These are phyloP conservation scores for Aspergillus brunneoviolaceus DNA, from an alignment of 2,329 filamentous ascomycete species.

Conservation along the genomic window DNA sequence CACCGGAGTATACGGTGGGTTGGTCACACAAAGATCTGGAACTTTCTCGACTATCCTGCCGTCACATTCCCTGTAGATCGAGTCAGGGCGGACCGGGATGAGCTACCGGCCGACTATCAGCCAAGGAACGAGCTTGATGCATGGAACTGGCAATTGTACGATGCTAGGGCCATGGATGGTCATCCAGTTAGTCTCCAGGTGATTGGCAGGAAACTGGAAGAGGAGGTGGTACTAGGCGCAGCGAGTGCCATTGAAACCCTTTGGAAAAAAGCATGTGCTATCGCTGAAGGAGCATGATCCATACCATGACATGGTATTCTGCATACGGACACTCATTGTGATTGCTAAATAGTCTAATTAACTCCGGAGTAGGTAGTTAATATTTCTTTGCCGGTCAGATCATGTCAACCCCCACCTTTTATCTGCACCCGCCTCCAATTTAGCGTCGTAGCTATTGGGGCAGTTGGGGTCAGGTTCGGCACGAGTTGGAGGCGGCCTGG, in stretches of 20 bases:
- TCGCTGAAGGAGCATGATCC: not conserved
- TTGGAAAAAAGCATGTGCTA: slow-evolving; percentile 15
- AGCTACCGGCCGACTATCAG: slow-evolving; percentile 38
- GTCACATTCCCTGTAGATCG: slow-evolving; percentile 56
- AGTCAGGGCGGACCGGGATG: slow-evolving; percentile 45
- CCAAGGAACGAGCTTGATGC: slow-evolving; percentile 53
- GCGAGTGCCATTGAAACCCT: slow-evolving; percentile 33
- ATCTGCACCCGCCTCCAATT: not conserved
- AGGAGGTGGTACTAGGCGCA: slow-evolving; percentile 55
- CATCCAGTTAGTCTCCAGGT: slow-evolving; percentile 57
- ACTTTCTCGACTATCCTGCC: slow-evolving; percentile 62
- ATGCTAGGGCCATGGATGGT: slow-evolving; percentile 41
- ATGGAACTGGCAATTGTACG: slow-evolving; percentile 54
- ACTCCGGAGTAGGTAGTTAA: not conserved
- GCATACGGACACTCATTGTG: no score
- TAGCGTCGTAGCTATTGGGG: not conserved
- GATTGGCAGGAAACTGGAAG: slow-evolving; percentile 52
- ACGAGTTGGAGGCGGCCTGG: not conserved
- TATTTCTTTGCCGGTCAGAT: not conserved
- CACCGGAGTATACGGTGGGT: slow-evolving; percentile 49
- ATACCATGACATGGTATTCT: not conserved
- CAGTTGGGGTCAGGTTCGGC: not conserved
- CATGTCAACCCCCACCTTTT: slow-evolving; percentile 1
- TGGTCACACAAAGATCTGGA: slow-evolving; percentile 64
- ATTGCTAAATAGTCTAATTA: no score